Evolutionary conservation across 345 rosid genomes (phyloP).

Genomic region (Draba incana): DNA sequence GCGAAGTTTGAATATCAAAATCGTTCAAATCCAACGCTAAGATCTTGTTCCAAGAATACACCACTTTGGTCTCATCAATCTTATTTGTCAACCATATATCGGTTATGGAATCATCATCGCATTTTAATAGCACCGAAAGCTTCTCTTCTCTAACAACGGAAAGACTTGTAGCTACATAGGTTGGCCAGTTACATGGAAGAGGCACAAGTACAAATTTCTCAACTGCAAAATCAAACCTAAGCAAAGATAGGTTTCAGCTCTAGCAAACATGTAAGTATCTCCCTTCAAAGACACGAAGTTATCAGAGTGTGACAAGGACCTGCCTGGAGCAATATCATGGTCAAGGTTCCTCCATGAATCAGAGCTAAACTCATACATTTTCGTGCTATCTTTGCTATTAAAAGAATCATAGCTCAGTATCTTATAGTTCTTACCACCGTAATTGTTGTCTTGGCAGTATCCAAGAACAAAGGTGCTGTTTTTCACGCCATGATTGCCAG

Average conservation of each 20-base stretch:
- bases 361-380: conserved; percentile 1
- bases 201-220: background rate
- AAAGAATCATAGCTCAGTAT: background rate
- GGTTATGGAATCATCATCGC: background rate
- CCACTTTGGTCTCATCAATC: background rate
- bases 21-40: background rate
- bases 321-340: background rate
- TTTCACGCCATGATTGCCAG: no score
- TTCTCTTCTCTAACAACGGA: background rate
- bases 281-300: background rate
- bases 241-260: background rate
- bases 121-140: background rate
- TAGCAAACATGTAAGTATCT: background rate
- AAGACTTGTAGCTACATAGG: background rate
- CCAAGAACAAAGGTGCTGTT: background rate
- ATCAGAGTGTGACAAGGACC: rapidly evolving
- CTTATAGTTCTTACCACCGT: background rate
- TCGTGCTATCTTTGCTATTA: no score
- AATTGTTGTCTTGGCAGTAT: background rate
- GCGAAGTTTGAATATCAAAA: background rate
- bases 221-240: background rate
- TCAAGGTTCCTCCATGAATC: conserved; percentile 1
- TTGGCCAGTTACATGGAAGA: background rate
- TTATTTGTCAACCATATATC: background rate
- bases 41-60: background rate